These are phyloP conservation scores for Ogataea paraovalis DNA, from an alignment of 805 yeast genomes.

Conservation along the genomic window DNA sequence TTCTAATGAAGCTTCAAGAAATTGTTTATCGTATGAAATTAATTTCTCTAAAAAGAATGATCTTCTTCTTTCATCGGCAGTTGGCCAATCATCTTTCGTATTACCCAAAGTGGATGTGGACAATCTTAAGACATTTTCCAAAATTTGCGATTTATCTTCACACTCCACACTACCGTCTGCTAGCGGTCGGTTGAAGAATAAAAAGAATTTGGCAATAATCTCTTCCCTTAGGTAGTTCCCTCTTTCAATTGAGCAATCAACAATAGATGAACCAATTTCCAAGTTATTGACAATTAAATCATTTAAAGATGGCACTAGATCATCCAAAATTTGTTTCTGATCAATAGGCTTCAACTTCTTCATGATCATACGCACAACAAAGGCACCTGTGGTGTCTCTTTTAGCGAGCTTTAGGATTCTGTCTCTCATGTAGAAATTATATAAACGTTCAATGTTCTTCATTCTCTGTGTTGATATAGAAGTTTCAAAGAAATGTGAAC, in stretches of 20 bases:
- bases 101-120: slow-evolving; percentile 74
- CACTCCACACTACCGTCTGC: slow-evolving; percentile 29
- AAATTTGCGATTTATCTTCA: slow-evolving; percentile 40
- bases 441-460: slow-evolving; percentile 68
- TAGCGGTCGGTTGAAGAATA: slow-evolving; percentile 34
- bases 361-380: slow-evolving; percentile 68
- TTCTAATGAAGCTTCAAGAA: slow-evolving; percentile 55
- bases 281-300: slow-evolving; percentile 61
- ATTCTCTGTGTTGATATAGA: slow-evolving; percentile 61
- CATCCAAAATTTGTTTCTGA: slow-evolving; percentile 58
- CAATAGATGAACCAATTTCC: slow-evolving; percentile 62
- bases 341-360: slow-evolving; percentile 60
- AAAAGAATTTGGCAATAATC: slow-evolving; percentile 46
- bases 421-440: slow-evolving; percentile 65
- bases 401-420: slow-evolving; percentile 69
- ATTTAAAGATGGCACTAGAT: slow-evolving; percentile 62
- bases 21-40: slow-evolving; percentile 60
- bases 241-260: slow-evolving; percentile 60
- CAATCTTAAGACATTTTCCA: slow-evolving; percentile 65
- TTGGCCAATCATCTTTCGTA: slow-evolving; percentile 87
- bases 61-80: slow-evolving; percentile 82
- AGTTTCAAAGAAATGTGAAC: slow-evolving; percentile 84
- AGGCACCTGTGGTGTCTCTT: slow-evolving; percentile 82
- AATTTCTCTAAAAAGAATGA: slow-evolving; percentile 70
- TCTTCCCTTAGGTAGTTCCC: slow-evolving; percentile 57